Percentiles rank a stretch among this genome's conserved stretches.
phyloP scores from a whole-genome alignment of 225 moss, liverwort and hornwort species.

The Polytrichum commune region DNA sequence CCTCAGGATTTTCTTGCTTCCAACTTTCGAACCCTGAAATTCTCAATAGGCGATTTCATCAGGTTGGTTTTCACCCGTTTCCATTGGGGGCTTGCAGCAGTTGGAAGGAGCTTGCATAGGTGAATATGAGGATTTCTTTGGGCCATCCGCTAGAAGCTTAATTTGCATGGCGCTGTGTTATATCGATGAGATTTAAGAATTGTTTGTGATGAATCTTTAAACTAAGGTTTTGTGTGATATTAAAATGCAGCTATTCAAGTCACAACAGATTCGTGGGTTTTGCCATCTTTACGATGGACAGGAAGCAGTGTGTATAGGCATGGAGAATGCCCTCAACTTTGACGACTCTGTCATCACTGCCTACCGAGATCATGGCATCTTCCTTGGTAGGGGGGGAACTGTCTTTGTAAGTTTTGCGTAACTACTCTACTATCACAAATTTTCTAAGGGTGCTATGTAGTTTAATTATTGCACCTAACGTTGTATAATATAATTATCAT shows the following conservation, averaged over 20 bases:
- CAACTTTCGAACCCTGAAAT: too few relatives aligned
- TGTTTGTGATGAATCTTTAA: neutral
- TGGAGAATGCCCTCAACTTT: slow-evolving; percentile 86
- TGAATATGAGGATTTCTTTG: too few relatives aligned
- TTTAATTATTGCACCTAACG: too few relatives aligned
- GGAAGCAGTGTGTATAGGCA: slow-evolving; percentile 84
- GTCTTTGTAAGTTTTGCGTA: slow-evolving; percentile 53
- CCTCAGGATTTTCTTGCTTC: too few relatives aligned
- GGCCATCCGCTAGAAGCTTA: neutral
- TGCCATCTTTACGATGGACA: slow-evolving; percentile 98
- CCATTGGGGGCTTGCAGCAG: too few relatives aligned
- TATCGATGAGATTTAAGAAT: neutral
- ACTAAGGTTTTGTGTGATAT: neutral
- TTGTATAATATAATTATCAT: too few relatives aligned
- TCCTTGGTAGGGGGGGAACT: slow-evolving; percentile 71
- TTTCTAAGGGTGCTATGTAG: too few relatives aligned
- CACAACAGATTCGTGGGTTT: slow-evolving; percentile 86
- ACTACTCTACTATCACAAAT: neutral
- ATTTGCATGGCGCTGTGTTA: neutral
- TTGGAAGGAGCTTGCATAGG: too few relatives aligned
- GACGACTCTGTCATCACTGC: slow-evolving; percentile 90
- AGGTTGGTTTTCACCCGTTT: too few relatives aligned
- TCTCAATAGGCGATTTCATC: too few relatives aligned
- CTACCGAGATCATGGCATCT: slow-evolving; percentile 89
- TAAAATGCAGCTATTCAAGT: slow-evolving; percentile 76